Conservation (phyloP, 208 protist species). For the Leishmania turanica region DNA sequence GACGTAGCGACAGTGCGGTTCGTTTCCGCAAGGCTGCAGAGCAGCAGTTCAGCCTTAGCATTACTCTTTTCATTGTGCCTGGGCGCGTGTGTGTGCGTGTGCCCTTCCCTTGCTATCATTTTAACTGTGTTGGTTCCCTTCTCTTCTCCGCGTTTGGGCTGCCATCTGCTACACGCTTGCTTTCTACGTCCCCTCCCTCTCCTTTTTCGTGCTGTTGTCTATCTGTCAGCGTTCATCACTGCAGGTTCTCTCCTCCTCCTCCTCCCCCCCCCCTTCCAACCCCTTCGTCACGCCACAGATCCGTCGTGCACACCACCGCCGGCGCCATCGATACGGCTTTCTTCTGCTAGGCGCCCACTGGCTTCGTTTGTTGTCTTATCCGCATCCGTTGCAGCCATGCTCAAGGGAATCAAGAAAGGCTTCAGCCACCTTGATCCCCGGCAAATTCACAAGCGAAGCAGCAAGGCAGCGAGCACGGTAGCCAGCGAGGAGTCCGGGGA, state of each 20-base stretch:
- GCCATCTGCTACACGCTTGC: not conserved
- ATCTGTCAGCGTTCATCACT: not conserved
- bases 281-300: not conserved
- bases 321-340: not conserved
- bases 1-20: not conserved
- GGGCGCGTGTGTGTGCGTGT: no score
- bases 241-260: not conserved
- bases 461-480: not conserved
- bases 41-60: not conserved
- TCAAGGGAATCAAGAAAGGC: slow-evolving; percentile 24
- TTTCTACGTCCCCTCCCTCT: not conserved
- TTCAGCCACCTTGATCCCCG: slow-evolving; percentile 32
- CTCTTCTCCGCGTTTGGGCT: not conserved
- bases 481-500: slow-evolving; percentile 3
- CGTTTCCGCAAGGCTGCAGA: not conserved
- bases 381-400: not conserved
- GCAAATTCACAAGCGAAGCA: slow-evolving; percentile 4
- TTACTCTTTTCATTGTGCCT: not conserved
- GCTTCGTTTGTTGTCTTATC: not conserved
- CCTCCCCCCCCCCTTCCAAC: not conserved
- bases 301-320: not conserved
- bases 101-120: not conserved
- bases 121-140: not conserved
- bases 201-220: not conserved
- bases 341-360: not conserved